Percentiles rank a stretch among this genome's conserved stretches.
Conservation (phyloP, 192 early-diverging fungal species). For the Chytriomyces sp. region DNA sequence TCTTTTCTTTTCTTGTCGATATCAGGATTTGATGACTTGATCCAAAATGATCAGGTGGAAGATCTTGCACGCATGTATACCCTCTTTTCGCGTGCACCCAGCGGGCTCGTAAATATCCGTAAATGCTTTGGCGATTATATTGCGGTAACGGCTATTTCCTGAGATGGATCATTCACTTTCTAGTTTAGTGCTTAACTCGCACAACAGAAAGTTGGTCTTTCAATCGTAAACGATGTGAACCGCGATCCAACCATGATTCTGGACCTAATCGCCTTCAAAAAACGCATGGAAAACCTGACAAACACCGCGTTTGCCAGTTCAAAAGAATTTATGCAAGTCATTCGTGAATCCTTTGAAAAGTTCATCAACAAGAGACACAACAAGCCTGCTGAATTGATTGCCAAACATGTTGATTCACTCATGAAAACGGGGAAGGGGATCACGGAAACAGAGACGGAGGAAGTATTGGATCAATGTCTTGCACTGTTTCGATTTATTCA, state of each 20-base stretch:
- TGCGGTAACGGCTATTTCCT: constrained; percentile 47
- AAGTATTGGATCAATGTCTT: constrained; percentile 80
- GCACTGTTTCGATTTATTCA: constrained; percentile 86
- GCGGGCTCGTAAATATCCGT: constrained; percentile 69
- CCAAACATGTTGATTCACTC: constrained; percentile 89
- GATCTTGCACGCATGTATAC: constrained; percentile 76
- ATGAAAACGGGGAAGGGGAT: constrained; percentile 85
- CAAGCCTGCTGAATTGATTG: constrained; percentile 90
- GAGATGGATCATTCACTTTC: constrained; percentile 52
- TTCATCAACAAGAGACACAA: constrained; percentile 82
- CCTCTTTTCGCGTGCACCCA: constrained; percentile 67
- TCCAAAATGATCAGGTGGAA: constrained; percentile 63
- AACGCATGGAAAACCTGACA: constrained; percentile 72
- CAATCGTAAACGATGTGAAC: constrained; percentile 35
- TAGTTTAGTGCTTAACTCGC: constrained; percentile 42
- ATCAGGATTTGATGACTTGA: constrained; percentile 75
- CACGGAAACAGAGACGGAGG: constrained; percentile 56
- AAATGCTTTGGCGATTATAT: constrained; percentile 70
- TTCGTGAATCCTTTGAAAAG: constrained; percentile 82
- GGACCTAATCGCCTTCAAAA: constrained; percentile 77
- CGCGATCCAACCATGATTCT: constrained; percentile 71
- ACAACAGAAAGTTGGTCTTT: constrained; percentile 42
- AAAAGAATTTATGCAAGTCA: constrained; percentile 71
- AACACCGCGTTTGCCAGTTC: constrained; percentile 66
- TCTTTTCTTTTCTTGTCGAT: too few relatives aligned